phyloP scores from a whole-genome alignment of 495 filamentous ascomycete species.

The Xylaria cubensis region DNA sequence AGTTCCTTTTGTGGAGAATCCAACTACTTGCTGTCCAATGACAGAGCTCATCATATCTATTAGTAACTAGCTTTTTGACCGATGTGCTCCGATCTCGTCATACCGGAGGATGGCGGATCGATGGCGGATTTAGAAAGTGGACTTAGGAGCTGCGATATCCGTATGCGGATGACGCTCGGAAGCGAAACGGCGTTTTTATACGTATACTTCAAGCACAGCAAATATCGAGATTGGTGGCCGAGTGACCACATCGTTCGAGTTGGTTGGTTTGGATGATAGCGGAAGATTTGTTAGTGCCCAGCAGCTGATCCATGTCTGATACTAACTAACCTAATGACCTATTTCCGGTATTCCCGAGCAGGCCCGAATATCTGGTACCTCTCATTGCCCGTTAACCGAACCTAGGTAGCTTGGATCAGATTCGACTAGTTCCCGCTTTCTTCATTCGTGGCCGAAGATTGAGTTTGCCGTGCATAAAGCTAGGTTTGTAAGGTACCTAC shows the following conservation, averaged over 20 bases:
- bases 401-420: not conserved
- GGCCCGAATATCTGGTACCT: not conserved
- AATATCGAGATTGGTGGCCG: not conserved
- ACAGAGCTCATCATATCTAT: not conserved
- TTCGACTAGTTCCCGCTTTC: slow-evolving; percentile 6
- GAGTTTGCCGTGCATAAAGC: not conserved
- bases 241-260: not conserved
- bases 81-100: slow-evolving; percentile 2
- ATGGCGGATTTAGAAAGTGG: slow-evolving; percentile 12
- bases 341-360: slow-evolving; percentile 4
- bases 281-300: not conserved
- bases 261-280: not conserved
- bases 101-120: not conserved
- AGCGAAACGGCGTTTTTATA: slow-evolving; percentile 20
- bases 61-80: not conserved
- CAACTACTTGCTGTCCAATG: not conserved
- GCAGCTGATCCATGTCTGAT: not conserved
- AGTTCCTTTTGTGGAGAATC: slow-evolving; percentile 2
- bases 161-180: slow-evolving; percentile 4
- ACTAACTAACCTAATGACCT: not conserved
- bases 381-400: not conserved
- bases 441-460: not conserved
- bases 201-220: not conserved
- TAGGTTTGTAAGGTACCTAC: not conserved
- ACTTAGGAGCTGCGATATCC: not conserved